Evolutionary conservation across 306 rosid genomes (phyloP).

Genomic region (Inga oerstediana): DNA sequence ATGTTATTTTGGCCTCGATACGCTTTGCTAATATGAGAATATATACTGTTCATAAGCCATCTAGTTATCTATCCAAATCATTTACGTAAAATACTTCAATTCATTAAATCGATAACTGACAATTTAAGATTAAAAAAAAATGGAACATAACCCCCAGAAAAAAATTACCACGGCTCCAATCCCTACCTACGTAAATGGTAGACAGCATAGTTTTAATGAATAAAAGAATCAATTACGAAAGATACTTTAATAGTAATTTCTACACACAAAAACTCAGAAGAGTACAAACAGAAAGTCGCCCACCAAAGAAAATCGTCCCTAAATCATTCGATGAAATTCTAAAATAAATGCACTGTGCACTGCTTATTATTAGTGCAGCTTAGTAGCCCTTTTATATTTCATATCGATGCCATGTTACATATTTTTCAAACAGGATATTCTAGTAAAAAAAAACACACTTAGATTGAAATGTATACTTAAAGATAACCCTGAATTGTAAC

Average conservation of each 20-base stretch:
- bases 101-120: background rate
- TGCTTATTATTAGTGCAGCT: too few species aligned
- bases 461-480: background rate
- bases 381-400: too few species aligned
- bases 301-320: conserved; percentile 17
- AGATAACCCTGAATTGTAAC: background rate
- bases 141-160: conserved; percentile 10
- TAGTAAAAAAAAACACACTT: background rate
- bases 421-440: background rate
- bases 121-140: conserved; percentile 2
- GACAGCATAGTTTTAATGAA: conserved; percentile 25
- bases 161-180: conserved; percentile 3
- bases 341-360: too few species aligned
- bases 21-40: background rate
- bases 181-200: background rate
- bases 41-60: background rate
- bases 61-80: background rate
- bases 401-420: background rate
- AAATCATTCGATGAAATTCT: conserved; percentile 23
- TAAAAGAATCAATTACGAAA: background rate
- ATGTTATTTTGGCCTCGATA: background rate
- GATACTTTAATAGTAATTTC: background rate
- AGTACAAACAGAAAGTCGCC: background rate
- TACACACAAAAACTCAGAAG: background rate
- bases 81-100: background rate